Evolutionary conservation across 257 asterid genomes (phyloP).

Genomic region (Nicotiana obtusifolia): DNA sequence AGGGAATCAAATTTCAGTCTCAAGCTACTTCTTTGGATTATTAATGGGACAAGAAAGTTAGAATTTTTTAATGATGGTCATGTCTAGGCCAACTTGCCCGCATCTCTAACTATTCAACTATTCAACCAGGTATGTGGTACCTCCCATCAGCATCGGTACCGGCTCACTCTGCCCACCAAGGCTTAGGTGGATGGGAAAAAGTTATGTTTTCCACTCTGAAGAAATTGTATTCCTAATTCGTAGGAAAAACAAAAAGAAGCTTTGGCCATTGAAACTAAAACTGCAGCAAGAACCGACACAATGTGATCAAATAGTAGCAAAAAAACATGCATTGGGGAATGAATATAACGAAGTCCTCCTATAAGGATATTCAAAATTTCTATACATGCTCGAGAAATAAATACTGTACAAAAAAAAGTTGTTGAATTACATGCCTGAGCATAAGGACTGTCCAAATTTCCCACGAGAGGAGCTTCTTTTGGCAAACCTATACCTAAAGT

Average conservation of each 20-base stretch:
- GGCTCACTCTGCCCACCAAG: too few species aligned
- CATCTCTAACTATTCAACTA: too few species aligned
- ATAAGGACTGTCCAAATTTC: slow-evolving; percentile 77
- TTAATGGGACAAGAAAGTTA: not conserved
- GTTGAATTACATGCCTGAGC: slow-evolving; percentile 39
- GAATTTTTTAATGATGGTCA: too few species aligned
- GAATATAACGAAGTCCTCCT: not conserved
- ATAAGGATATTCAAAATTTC: not conserved
- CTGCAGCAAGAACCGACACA: not conserved
- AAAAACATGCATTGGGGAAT: not conserved
- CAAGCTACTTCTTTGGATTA: not conserved
- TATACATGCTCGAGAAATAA: not conserved
- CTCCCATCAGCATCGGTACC: too few species aligned
- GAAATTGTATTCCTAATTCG: not conserved
- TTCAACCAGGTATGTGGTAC: too few species aligned
- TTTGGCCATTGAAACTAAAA: not conserved
- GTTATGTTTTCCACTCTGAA: not conserved
- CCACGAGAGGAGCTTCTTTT: slow-evolving; percentile 82
- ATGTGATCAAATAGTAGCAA: not conserved
- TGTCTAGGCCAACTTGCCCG: too few species aligned
- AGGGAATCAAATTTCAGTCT: not conserved
- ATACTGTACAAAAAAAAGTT: not conserved
- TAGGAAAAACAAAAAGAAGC: not conserved
- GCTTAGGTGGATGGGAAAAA: not conserved
- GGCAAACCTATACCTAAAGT: slow-evolving; percentile 58